These are phyloP conservation scores for Paratinospora sagittata DNA, from an alignment of 164 flowering plant genomes.

Conservation along the genomic window DNA sequence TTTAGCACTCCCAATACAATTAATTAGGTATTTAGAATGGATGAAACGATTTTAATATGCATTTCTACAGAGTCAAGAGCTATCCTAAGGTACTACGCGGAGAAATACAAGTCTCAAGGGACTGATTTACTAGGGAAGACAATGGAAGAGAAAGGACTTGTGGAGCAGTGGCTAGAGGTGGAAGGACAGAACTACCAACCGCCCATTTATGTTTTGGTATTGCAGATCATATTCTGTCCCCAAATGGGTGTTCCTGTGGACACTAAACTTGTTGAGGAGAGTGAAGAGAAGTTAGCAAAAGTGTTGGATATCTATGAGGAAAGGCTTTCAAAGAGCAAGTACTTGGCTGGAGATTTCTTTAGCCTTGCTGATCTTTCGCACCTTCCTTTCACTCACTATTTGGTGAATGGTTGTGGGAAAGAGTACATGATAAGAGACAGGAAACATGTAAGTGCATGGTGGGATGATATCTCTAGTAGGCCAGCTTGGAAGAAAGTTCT, in stretches of 20 bases:
- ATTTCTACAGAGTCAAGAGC: constrained; percentile 39
- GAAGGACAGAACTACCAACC: constrained; percentile 39
- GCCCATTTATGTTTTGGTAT: constrained; percentile 23
- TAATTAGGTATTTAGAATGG: too few relatives aligned
- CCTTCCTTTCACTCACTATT: constrained; percentile 41
- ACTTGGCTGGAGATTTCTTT: constrained; percentile 54
- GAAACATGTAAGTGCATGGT: constrained; percentile 54
- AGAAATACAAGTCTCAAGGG: constrained; percentile 42
- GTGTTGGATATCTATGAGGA: constrained; percentile 49
- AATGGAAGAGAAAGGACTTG: constrained; percentile 32
- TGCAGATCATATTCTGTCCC: constrained; percentile 29
- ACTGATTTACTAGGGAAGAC: constrained; percentile 37
- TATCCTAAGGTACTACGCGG: constrained; percentile 38
- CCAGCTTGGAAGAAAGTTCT: constrained; percentile 33
- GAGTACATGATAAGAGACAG: constrained; percentile 37
- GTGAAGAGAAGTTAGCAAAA: constrained; percentile 38
- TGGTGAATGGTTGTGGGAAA: constrained; percentile 32
- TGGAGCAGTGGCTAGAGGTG: constrained; percentile 48
- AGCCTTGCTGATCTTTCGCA: constrained; percentile 54
- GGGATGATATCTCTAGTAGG: constrained; percentile 29
- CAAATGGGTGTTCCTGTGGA: constrained; percentile 26
- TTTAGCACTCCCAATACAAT: too few relatives aligned
- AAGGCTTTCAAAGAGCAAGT: constrained; percentile 42
- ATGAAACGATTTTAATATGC: too few relatives aligned
- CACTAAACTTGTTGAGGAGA: constrained; percentile 25